Evolutionary conservation across 352 stramenopile species (phyloP), one percentile per base, ranked within the genome.

Genomic region (Phytophthora palmivora): DNA sequence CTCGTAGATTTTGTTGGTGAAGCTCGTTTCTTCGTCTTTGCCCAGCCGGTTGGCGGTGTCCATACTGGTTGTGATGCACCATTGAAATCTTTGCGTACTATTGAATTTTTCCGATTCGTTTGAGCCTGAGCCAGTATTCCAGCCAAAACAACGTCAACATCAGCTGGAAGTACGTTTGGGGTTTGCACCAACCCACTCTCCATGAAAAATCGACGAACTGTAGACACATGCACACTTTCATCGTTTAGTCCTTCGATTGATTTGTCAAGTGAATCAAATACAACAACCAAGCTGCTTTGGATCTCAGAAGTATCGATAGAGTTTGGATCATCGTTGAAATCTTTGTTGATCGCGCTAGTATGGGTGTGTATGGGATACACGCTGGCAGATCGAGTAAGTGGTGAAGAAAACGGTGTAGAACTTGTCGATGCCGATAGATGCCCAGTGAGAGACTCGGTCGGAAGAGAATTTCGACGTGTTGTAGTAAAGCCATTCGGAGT

Each of bases 61-160:
- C 45, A 68, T 16, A 21, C 42, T 42, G 57, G 38, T 19, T 71
- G 43, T 30, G 33, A 28, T 45, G 9, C 44, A 37, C 21, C 48
- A 22, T 32, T 43, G 21, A 79, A 89, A 42, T 92, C 83, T 36
- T 91, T 91, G 0, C 82, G 81, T 4, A 73, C 58, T 16, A 84
- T 59, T 2, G 71, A 45, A 11, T 76, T 83, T 42, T 79, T 81
- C 1, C 76, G 73, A 46, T 82, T 85, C 18, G 82, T 72, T 24
- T 89, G 77, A 7, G 67, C 70, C 18, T 89, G 72, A 15, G 63
- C 75, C 1, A 94, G 61, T 15, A 92, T 79, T 28, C 82, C 73
- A 21, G 83, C 74, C 36, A 94, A 66, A 16, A 90, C 84, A 16
- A 82, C 75, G 37, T 94, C 83, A 3, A 94, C 78, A 65, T 94